These are phyloP conservation scores for Dryas alaskensis DNA, from an alignment of 306 rosid species.

Conservation along the genomic window DNA sequence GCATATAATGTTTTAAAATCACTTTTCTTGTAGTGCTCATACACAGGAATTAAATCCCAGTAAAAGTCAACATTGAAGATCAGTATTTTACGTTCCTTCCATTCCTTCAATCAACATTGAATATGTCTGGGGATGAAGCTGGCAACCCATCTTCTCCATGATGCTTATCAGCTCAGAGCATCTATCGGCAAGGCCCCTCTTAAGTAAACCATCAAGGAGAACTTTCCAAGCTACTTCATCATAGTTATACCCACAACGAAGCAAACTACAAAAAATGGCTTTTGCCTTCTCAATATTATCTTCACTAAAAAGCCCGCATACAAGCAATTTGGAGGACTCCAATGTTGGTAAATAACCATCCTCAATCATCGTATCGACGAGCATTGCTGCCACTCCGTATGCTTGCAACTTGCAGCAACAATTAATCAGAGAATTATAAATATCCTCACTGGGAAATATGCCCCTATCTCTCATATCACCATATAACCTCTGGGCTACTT, in stretches of 20 bases:
- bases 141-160: constrained; percentile 64
- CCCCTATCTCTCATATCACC: constrained; percentile 55
- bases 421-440: constrained; percentile 56
- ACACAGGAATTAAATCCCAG: neutral
- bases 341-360: constrained; percentile 60
- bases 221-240: constrained; percentile 88
- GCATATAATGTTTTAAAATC: neutral
- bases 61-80: constrained; percentile 1
- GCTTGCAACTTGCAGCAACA: constrained; percentile 55
- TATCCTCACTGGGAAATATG: constrained; percentile 50
- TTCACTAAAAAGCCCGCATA: constrained; percentile 62
- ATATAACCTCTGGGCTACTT: constrained; percentile 46
- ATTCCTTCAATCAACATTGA: constrained; percentile 60
- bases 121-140: constrained; percentile 66
- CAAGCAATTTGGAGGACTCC: constrained; percentile 62
- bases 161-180: constrained; percentile 60
- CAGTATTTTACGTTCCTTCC: constrained; percentile 27
- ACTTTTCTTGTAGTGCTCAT: neutral
- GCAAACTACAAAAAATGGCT: constrained; percentile 47
- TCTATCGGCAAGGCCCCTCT: constrained; percentile 49
- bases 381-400: constrained; percentile 52
- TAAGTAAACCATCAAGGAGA: constrained; percentile 73
- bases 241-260: constrained; percentile 52
- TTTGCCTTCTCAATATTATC: constrained; percentile 59
- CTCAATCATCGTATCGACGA: constrained; percentile 62